Evolutionary conservation across 345 rosid species (phyloP).

Genomic region (Acer saccharum): DNA sequence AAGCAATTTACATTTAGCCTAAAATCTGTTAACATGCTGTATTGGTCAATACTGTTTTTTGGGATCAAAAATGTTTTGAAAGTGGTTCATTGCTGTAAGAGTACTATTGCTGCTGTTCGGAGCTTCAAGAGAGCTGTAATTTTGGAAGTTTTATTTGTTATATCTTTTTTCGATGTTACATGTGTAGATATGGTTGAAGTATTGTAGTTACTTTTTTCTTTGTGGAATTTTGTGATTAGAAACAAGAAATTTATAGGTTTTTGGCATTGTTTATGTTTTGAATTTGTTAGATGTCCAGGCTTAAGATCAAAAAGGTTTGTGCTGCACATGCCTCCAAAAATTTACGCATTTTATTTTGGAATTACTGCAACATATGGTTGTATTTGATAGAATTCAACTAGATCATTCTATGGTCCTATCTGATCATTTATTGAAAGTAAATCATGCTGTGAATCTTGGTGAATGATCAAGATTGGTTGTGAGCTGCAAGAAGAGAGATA

Average conservation of each 20-base stretch:
- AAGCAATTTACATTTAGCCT: too few relatives aligned
- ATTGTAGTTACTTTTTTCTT: not conserved
- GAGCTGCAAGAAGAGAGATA: not conserved
- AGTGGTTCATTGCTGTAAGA: slow-evolving; percentile 7
- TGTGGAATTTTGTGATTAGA: not conserved
- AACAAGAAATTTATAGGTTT: not conserved
- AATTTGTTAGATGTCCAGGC: not conserved
- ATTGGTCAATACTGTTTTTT: not conserved
- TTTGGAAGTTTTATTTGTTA: too few relatives aligned
- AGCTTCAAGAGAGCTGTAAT: too few relatives aligned
- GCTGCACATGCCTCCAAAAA: too few relatives aligned
- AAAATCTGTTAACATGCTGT: not conserved
- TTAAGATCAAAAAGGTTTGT: not conserved
- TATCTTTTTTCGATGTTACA: not conserved
- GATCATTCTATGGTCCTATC: not conserved
- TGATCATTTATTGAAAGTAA: not conserved
- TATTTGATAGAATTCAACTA: not conserved
- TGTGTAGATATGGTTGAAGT: not conserved
- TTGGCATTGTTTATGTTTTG: not conserved
- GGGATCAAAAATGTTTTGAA: not conserved
- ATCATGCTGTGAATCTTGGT: not conserved
- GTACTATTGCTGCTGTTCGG: not conserved
- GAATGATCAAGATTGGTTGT: not conserved
- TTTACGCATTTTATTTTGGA: not conserved
- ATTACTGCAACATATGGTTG: not conserved